Evolutionary conservation across 495 filamentous ascomycete genomes (phyloP).

Genomic region (Neurospora discreta): DNA sequence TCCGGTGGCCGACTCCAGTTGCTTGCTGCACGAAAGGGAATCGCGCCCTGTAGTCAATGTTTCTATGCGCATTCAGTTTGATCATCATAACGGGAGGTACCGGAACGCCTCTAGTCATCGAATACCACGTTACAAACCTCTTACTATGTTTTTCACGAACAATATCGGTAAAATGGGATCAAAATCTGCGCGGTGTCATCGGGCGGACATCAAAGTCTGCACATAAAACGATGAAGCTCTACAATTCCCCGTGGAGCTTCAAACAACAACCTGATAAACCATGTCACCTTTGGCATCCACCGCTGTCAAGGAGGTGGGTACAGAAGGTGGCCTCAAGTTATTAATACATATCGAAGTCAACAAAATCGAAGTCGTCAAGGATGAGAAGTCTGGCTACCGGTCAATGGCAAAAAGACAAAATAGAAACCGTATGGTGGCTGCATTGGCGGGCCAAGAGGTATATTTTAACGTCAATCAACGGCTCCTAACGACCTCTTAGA

Average conservation of each 20-base stretch:
- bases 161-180: neutral
- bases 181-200: neutral
- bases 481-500: constrained; percentile 44
- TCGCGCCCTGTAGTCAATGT: neutral
- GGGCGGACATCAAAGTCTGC: neutral
- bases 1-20: neutral
- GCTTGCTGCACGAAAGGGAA: neutral
- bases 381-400: neutral
- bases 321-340: neutral
- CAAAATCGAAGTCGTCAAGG: neutral
- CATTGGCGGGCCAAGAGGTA: neutral
- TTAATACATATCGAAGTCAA: neutral
- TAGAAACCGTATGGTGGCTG: neutral
- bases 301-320: neutral
- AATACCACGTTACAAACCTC: neutral
- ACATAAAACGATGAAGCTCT: neutral
- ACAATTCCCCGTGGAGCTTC: neutral
- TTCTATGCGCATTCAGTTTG: neutral
- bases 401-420: neutral
- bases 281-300: neutral
- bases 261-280: neutral
- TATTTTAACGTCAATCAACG: neutral
- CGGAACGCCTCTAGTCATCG: neutral
- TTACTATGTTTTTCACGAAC: neutral
- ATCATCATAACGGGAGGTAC: neutral